Evolutionary conservation across 192 early-diverging fungal genomes (phyloP), one percentile per base, ranked within the genome.

Genomic region (Coemansia sp.): DNA sequence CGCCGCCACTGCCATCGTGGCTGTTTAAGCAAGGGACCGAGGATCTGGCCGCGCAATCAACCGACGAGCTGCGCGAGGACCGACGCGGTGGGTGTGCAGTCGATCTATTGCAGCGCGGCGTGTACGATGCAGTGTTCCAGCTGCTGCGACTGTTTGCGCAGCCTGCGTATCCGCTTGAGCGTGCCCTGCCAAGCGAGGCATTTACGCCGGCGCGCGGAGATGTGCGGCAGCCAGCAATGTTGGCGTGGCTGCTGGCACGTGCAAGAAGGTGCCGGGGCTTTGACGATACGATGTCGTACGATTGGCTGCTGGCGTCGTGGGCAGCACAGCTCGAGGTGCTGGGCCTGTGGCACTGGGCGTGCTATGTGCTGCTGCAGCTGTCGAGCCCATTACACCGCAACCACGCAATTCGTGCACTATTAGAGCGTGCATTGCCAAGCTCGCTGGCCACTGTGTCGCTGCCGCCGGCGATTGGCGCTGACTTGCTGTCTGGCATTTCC

Each of bases 291-390:
- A 23, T 52, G 31, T 17, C 70, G 26, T 62, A 80, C 55, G 85
- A 90, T 37, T 71, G 68, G 19, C 72, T 92, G 48, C 82, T 90
- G 17, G 56, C 82, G 0, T 68, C 84, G 21, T 86, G 94, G 57
- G 83, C 88, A 4, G 72, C 65, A 15, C 87, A 93, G 72, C 72
- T 97, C 12, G 91, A 94, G 78, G 49, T 56, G 0, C 46, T 91
- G 28, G 93, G 92, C 0, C 68, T 92, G 22, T 95, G 91, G 90
- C 71, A 92, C 36, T 95, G 93, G 94, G 86, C 92, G 2, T 71
- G 89, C 37, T 96, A 86, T 82, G 88, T 93, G 21, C 76, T 84
- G 4, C 64, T 91, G 53, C 91, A 89, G 62, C 64, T 96, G 53
- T 75, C 82, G 8, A 68, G 78, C 28, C 48, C 59, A 0, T 14